A percentile compares a stretch with the other conserved stretches of the same genome.
Evolutionary conservation across 345 rosid genomes (phyloP).

Genomic region (Raphanus sativus): DNA sequence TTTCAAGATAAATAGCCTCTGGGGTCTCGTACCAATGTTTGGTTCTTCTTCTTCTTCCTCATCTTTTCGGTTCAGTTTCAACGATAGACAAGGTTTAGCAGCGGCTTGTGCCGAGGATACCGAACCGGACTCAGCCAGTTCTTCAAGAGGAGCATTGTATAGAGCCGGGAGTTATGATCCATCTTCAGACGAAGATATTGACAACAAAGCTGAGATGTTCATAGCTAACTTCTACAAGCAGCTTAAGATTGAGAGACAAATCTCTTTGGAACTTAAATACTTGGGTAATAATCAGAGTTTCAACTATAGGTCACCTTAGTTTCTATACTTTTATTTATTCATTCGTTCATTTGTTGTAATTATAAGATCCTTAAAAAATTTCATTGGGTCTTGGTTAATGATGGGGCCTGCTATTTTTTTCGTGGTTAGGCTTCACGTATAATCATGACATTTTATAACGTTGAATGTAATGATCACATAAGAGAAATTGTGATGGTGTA

Average conservation of each 20-base stretch:
- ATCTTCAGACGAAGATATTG: constrained; percentile 64
- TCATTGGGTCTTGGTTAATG: constrained; percentile 19
- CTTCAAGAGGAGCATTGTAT: constrained; percentile 36
- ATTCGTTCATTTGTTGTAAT: constrained; percentile 24
- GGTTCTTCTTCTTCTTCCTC: constrained; percentile 40
- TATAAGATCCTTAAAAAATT: constrained; percentile 13
- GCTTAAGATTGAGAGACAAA: constrained; percentile 79
- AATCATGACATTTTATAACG: constrained; percentile 12
- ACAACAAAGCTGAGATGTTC: constrained; percentile 69
- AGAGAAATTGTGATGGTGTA: constrained; percentile 8
- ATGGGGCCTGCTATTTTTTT: constrained; percentile 23
- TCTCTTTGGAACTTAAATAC: constrained; percentile 66
- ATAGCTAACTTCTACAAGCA: constrained; percentile 75
- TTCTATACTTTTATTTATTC: constrained; percentile 6
- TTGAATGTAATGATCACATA: constrained; percentile 25
- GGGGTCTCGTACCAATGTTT: constrained; percentile 54
- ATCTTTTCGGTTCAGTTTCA: constrained; percentile 54
- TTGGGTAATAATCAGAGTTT: constrained; percentile 41
- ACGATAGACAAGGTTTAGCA: constrained; percentile 57
- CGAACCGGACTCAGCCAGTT: constrained; percentile 21
- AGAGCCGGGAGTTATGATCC: constrained; percentile 55
- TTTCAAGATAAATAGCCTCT: constrained; percentile 44
- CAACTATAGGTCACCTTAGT: constrained; percentile 42
- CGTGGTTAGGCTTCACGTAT: constrained; percentile 27
- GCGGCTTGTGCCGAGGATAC: constrained; percentile 33